These are phyloP conservation scores for Agaricus blazei DNA, from an alignment of 768 basidiomycete genomes.

Conservation along the genomic window DNA sequence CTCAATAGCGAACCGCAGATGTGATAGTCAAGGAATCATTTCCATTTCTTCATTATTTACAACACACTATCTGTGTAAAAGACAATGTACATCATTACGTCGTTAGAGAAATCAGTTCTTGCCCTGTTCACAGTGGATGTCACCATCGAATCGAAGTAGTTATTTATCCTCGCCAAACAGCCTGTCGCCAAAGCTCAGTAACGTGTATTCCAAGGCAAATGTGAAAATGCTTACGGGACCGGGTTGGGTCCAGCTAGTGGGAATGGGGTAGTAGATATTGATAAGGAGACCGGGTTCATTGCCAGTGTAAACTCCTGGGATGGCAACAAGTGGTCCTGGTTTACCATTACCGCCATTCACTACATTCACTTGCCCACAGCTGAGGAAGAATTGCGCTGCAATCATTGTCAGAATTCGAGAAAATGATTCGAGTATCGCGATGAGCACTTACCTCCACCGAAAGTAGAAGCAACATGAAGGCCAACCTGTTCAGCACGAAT, in stretches of 20 bases:
- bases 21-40: too few species aligned
- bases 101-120: too few species aligned
- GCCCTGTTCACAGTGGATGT: too few species aligned
- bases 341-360: slow-evolving; percentile 23
- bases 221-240: slow-evolving; percentile 12
- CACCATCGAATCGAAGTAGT: too few species aligned
- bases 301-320: slow-evolving; percentile 24
- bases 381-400: slow-evolving; percentile 25
- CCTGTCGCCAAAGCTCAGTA: slow-evolving; percentile 1
- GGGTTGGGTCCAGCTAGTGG: slow-evolving; percentile 14
- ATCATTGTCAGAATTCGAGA: background rate
- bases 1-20: too few species aligned
- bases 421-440: background rate
- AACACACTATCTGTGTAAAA: too few species aligned
- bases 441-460: slow-evolving; percentile 25
- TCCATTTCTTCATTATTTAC: too few species aligned
- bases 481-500: slow-evolving; percentile 8
- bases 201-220: background rate
- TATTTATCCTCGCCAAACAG: slow-evolving; percentile 16
- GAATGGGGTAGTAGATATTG: slow-evolving; percentile 18
- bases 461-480: slow-evolving; percentile 12
- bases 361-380: slow-evolving; percentile 34
- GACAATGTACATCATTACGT: too few species aligned
- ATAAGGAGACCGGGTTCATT: slow-evolving; percentile 16
- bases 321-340: slow-evolving; percentile 21